A percentile compares a stretch with the other conserved stretches of the same genome.
These are phyloP conservation scores for Talaromyces sp. DNA, from an alignment of 2,329 filamentous ascomycete genomes.

Conservation along the genomic window DNA sequence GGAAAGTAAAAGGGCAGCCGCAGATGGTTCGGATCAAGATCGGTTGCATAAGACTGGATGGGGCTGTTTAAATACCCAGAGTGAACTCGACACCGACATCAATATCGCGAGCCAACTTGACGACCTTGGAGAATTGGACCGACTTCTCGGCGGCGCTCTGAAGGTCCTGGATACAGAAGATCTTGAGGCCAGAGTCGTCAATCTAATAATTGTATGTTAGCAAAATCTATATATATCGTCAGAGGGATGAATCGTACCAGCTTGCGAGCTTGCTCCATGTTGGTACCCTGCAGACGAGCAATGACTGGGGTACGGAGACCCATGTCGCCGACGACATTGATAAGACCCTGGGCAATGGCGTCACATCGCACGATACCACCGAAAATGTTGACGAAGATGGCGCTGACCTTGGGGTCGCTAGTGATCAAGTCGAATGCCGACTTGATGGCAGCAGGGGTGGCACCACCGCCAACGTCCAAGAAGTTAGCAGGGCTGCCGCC, in stretches of 20 bases:
- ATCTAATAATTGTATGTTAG: slow-evolving; percentile 45
- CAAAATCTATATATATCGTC: neutral
- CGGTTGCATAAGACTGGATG: neutral
- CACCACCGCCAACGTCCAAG: slow-evolving; percentile 95
- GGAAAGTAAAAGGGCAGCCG: neutral
- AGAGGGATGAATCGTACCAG: slow-evolving; percentile 46
- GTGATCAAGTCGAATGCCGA: slow-evolving; percentile 98
- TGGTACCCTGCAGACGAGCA: slow-evolving; percentile 94
- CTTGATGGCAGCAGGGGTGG: slow-evolving; percentile 92
- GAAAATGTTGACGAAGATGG: slow-evolving; percentile 99
- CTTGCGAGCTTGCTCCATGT: slow-evolving; percentile 90
- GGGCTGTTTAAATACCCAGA: slow-evolving; percentile 69
- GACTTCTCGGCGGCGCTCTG: slow-evolving; percentile 96
- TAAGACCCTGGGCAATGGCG: slow-evolving; percentile 91
- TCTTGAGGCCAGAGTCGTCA: slow-evolving; percentile 97
- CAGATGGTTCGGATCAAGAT: neutral
- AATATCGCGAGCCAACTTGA: slow-evolving; percentile 97
- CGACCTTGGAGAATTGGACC: slow-evolving; percentile 97
- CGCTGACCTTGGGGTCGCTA: slow-evolving; percentile 93
- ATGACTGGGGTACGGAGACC: slow-evolving; percentile 96
- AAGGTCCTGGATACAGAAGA: slow-evolving; percentile 98
- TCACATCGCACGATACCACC: slow-evolving; percentile 98
- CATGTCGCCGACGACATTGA: slow-evolving; percentile 89
- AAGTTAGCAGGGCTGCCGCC: slow-evolving; percentile 96
- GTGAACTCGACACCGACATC: slow-evolving; percentile 95